Evolutionary conservation across 257 asterid species (phyloP).

Genomic region (Jaltomata sinuosa): DNA sequence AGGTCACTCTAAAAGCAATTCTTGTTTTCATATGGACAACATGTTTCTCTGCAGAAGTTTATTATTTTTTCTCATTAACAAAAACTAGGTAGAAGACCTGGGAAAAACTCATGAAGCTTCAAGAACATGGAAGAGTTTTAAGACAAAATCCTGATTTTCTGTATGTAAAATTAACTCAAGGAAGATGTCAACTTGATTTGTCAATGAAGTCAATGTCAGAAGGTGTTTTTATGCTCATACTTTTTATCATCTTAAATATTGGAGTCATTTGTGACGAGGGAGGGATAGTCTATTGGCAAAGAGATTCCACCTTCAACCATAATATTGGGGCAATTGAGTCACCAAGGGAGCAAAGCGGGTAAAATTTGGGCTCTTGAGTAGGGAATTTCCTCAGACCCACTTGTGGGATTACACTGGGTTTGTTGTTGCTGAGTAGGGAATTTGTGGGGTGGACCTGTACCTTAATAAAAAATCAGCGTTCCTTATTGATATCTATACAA

Average conservation of each 20-base stretch:
- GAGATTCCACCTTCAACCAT: not conserved
- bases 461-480: not conserved
- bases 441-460: not conserved
- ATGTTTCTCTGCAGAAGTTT: not conserved
- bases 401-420: not conserved
- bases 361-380: not conserved
- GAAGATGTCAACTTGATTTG: not conserved
- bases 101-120: not conserved
- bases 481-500: not conserved
- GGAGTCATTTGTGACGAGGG: not conserved
- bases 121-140: not conserved
- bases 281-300: not conserved
- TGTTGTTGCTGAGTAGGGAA: not conserved
- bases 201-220: not conserved
- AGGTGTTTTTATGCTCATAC: not conserved
- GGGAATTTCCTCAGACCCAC: not conserved
- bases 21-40: not conserved
- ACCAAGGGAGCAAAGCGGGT: not conserved
- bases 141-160: not conserved
- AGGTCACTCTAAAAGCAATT: not conserved
- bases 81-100: not conserved
- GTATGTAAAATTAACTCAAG: not conserved
- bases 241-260: not conserved
- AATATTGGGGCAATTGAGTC: not conserved
- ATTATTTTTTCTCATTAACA: not conserved